phyloP scores from a whole-genome alignment of 768 basidiomycete species.

The Pleurotus cornucopiae region DNA sequence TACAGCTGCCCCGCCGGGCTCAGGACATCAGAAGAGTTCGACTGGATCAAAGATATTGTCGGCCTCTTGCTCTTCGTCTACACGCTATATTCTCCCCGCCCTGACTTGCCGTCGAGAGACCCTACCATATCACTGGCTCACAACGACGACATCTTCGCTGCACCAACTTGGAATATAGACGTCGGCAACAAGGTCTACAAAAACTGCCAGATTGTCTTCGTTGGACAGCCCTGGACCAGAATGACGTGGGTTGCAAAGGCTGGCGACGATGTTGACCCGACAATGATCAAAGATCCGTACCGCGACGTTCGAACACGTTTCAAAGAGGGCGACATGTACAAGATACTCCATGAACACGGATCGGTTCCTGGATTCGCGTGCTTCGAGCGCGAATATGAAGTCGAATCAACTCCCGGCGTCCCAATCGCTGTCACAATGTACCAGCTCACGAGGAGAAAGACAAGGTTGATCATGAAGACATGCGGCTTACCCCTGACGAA shows the following conservation, averaged over 20 bases:
- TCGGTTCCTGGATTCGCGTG: conserved; percentile 1
- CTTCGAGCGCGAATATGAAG: conserved; percentile 5
- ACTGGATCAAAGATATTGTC: neutral
- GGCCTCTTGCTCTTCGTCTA: neutral
- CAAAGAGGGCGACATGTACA: conserved; percentile 3
- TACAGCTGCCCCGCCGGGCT: neutral
- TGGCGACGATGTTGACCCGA: neutral
- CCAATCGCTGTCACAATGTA: neutral
- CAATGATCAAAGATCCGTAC: conserved; percentile 7
- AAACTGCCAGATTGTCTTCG: neutral
- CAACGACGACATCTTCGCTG: neutral
- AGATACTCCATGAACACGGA: conserved; percentile 1
- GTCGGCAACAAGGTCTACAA: neutral
- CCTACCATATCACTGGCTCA: neutral
- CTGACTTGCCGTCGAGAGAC: neutral
- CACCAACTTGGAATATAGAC: conserved; percentile 1
- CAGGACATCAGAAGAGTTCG: neutral
- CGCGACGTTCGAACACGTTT: neutral
- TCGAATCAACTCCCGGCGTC: no score
- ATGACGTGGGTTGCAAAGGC: conserved; percentile 4
- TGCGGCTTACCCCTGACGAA: neutral
- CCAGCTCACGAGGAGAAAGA: neutral
- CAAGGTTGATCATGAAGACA: neutral
- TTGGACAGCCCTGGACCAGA: conserved; percentile 1
- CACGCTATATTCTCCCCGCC: neutral